Percentiles rank a stretch among this genome's conserved stretches.
Conservation (phyloP, 2,329 filamentous ascomycete species). For the Dactylellina cionopaga region DNA sequence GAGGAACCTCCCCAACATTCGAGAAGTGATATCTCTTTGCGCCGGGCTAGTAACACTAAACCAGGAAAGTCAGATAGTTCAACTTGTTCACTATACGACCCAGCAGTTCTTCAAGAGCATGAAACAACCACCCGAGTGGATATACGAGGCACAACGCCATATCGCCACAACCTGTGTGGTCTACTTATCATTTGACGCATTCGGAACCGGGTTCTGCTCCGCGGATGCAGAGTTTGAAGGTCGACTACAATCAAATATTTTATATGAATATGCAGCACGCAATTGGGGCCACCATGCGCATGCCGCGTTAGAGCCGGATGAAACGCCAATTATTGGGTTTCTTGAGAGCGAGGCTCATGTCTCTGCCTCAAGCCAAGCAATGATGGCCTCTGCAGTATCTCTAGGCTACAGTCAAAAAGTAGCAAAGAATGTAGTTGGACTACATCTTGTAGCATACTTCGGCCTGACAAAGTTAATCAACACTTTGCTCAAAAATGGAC, state of each 20-base stretch:
- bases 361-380: neutral
- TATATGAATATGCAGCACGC: neutral
- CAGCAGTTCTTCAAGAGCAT: conserved; percentile 56
- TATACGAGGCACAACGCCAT: neutral
- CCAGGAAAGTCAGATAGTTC: conserved; percentile 54
- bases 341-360: neutral
- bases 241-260: too few relatives aligned
- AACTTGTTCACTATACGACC: conserved; percentile 58
- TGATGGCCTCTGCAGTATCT: too few relatives aligned
- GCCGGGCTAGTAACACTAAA: conserved; percentile 57
- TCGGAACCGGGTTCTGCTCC: neutral
- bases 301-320: neutral
- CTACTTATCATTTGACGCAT: neutral
- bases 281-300: conserved; percentile 8
- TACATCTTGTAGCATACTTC: neutral
- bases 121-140: too few relatives aligned
- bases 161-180: conserved; percentile 3
- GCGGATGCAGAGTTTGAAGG: too few relatives aligned
- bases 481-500: neutral
- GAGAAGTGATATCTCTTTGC: conserved; percentile 49
- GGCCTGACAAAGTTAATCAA: neutral
- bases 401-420: too few relatives aligned
- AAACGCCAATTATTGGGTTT: neutral
- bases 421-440: neutral
- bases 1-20: neutral